Evolutionary conservation across 2,329 filamentous ascomycete species (phyloP), one percentile per base, ranked within the genome.

Genomic region (Epichloe glyceriae): DNA sequence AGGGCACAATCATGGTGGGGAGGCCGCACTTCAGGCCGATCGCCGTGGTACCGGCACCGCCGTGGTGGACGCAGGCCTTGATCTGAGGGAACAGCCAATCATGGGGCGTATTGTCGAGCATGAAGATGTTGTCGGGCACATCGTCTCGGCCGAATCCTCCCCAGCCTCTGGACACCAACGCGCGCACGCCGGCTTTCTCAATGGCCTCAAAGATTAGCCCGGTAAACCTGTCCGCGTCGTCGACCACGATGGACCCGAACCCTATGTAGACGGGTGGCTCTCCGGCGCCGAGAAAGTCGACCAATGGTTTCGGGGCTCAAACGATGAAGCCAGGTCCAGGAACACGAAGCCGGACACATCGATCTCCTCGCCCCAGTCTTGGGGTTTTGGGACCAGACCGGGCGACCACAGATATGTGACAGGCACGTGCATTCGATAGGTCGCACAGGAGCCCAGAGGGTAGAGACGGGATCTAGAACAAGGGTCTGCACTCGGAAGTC

Each of bases 311-410:
- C 0, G 80, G 78, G 83, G 82, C 19, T 72, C 67, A 58, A 80
- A 86, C 1, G 72, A 70, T 4, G 78, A 77, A 7, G 83, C 82
- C 10, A 82, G 71, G 51, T 88, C 83, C 0, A 88, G 73, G 59
- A 90, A 91, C 4, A 88, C 83, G 58, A 90, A 91, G 19, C 87
- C 86, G 1, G 83, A 80, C 20, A 89, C 79, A 59, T 88, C 82
- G 51, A 91, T 79, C 57, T 86, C 76, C 15, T 72, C 70, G 3
- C 82, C 79, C 83, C 82, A 86, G 57, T 86, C 83, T 19, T 71
- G 65, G 0, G 83, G 83, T 57, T 86, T 86, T 0, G 82, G 79
- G 0, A 86, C 75, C 2, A 86, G 68, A 0, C 72, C 75, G 0
- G 82, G 82, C 40, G 79, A 83, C 81, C 81, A 85, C 50, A 87